Percentiles rank a stretch among this genome's conserved stretches.
Conservation (phyloP, 306 rosid species). For the Sophora flavescens region DNA sequence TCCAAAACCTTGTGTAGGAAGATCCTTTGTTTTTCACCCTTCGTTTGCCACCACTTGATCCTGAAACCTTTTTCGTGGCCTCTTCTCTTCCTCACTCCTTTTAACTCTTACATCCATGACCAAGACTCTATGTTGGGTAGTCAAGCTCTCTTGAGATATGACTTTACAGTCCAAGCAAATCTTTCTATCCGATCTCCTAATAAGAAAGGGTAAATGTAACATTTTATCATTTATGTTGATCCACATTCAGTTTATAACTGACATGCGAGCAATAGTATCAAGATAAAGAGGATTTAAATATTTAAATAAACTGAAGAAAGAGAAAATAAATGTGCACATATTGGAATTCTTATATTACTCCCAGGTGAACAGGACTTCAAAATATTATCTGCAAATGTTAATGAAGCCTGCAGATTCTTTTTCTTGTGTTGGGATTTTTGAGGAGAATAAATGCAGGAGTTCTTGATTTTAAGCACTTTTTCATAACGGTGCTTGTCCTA, state of each 20-base stretch:
- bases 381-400: conserved; percentile 45
- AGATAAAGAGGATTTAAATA: neutral
- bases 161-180: too few relatives aligned
- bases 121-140: too few relatives aligned
- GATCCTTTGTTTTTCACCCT: too few relatives aligned
- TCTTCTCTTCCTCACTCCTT: too few relatives aligned
- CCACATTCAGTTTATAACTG: neutral
- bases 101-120: too few relatives aligned
- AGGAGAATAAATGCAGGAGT: conserved; percentile 88
- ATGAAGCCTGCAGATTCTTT: conserved; percentile 43
- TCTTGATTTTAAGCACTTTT: conserved; percentile 60
- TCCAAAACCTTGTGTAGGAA: too few relatives aligned
- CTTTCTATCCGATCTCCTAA: too few relatives aligned
- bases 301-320: conserved; percentile 13
- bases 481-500: conserved; percentile 55
- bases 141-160: too few relatives aligned
- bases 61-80: too few relatives aligned
- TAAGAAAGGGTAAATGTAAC: neutral
- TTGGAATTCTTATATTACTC: neutral
- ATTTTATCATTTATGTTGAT: neutral
- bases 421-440: conserved; percentile 55
- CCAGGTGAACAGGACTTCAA: conserved; percentile 53
- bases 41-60: too few relatives aligned
- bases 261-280: too few relatives aligned
- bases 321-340: neutral